Evolutionary conservation across 768 basidiomycete genomes (phyloP), one percentile per base, ranked within the genome.

Genomic region (Phaeotremella skinneri): DNA sequence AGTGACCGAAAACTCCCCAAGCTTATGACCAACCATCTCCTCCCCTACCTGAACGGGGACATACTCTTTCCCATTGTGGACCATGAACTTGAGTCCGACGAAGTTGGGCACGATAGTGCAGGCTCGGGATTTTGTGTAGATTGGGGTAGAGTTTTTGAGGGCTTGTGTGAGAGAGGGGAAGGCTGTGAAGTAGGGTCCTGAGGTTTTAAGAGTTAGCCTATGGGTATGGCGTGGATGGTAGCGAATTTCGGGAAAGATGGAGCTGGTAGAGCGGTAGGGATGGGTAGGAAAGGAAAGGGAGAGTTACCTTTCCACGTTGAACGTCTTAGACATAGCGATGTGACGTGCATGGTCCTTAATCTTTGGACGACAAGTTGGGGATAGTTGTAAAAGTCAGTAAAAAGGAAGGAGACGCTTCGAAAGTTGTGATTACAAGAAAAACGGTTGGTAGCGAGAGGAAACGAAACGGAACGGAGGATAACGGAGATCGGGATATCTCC

Each of bases 1-100:
- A 32, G 93, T 97, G 66, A 86, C 84, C 39, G 91, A 80, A 77
- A 98, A 97, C 81, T 97, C 92, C 53, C 94, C 94, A 52, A 98
- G 78, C 77, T 99, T 99, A 76, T 99, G 93, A 0, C 94, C 94
- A 1, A 99, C 91, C 94, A 98, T 98, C 76, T 97, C 94, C 75
- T 93, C 90, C 2, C 89, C 91, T 64, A 99, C 82, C 43, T 82
- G 78, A 39, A 99, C 87, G 0, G 92, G 92, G 3, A 87, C 58
- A 76, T 91, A 94, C 68, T 90, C 85, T 78, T 87, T 90, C 32
- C 94, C 94, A 66, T 97, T 97, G 78, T 99, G 92, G 2, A 99
- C 90, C 77, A 89, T 79, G 76, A 99, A 97, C 37, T 85, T 84
- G 32, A 93, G 80, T 2, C 94, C 94, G 49, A 98, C 91, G 68